Conservation (phyloP, 1,139 yeast genomes). For the Martiniozyma asiatica region DNA sequence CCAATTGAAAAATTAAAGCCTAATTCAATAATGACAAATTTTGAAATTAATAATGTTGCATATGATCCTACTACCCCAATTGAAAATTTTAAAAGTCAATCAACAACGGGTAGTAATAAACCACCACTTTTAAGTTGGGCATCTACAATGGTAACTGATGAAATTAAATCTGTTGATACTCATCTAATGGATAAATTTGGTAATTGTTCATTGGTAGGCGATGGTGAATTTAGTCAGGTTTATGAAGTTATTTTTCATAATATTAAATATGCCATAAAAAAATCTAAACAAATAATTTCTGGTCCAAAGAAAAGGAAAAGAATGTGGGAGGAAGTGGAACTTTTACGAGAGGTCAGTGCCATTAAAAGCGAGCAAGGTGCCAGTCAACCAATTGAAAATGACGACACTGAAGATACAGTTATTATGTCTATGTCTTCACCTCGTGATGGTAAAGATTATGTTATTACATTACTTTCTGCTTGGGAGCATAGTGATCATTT, state of each 20-base stretch:
- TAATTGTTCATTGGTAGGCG: constrained; percentile 56
- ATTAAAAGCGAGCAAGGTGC: neutral
- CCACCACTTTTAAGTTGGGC: constrained; percentile 4
- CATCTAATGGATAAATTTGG: constrained; percentile 61
- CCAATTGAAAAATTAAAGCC: too few relatives aligned
- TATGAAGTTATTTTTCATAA: constrained; percentile 61
- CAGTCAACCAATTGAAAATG: neutral
- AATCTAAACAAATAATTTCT: constrained; percentile 48
- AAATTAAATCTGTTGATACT: constrained; percentile 30
- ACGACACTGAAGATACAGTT: constrained; percentile 2
- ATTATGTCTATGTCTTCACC: constrained; percentile 6
- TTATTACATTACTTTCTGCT: constrained; percentile 68
- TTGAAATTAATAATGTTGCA: too few relatives aligned
- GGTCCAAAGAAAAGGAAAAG: constrained; percentile 42
- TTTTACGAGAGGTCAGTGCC: constrained; percentile 26
- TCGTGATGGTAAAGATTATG: constrained; percentile 54
- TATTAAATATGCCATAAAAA: constrained; percentile 72
- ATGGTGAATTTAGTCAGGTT: constrained; percentile 84
- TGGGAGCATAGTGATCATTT: constrained; percentile 72
- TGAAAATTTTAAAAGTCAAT: constrained; percentile 9
- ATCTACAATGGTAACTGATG: constrained; percentile 3
- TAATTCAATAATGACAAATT: too few relatives aligned
- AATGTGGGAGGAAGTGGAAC: constrained; percentile 45
- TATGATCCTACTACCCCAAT: constrained; percentile 20
- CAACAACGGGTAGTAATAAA: neutral